These are phyloP conservation scores for Apiospora saccharicola DNA, from an alignment of 2,329 filamentous ascomycete species.

Conservation along the genomic window DNA sequence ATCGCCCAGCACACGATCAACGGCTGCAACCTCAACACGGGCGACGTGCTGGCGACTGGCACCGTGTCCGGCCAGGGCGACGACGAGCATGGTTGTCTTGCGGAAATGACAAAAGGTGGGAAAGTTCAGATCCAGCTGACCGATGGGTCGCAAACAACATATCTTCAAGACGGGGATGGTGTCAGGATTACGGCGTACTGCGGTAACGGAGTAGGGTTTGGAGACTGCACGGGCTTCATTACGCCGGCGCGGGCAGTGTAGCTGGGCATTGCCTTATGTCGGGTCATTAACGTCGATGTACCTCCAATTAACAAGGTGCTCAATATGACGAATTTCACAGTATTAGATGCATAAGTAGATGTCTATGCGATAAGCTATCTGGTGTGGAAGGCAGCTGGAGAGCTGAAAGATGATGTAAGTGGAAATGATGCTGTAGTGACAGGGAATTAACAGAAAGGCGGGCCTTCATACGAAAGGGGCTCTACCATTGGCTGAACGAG, in stretches of 20 bases:
- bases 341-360: background rate
- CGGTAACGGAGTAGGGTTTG: slow-evolving; percentile 52
- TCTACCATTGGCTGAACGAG: background rate
- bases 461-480: background rate
- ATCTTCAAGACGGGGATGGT: slow-evolving; percentile 50
- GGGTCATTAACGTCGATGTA: background rate
- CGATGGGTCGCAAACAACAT: slow-evolving; percentile 44
- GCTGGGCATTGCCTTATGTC: background rate
- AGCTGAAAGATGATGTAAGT: background rate
- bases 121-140: slow-evolving; percentile 38
- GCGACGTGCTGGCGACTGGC: slow-evolving; percentile 51
- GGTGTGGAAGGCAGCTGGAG: background rate
- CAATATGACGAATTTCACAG: background rate
- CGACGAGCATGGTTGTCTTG: slow-evolving; percentile 48
- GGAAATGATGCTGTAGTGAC: background rate
- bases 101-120: slow-evolving; percentile 49
- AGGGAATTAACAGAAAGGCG: background rate
- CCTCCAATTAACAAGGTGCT: background rate
- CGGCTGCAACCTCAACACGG: slow-evolving; percentile 47
- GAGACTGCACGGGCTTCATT: slow-evolving; percentile 42
- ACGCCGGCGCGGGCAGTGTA: slow-evolving; percentile 30
- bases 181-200: slow-evolving; percentile 46
- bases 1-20: slow-evolving; percentile 47
- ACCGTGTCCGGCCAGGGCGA: slow-evolving; percentile 48
- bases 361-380: background rate